phyloP scores from a whole-genome alignment of 2,329 filamentous ascomycete species.

The Cladophialophora carrionii region DNA sequence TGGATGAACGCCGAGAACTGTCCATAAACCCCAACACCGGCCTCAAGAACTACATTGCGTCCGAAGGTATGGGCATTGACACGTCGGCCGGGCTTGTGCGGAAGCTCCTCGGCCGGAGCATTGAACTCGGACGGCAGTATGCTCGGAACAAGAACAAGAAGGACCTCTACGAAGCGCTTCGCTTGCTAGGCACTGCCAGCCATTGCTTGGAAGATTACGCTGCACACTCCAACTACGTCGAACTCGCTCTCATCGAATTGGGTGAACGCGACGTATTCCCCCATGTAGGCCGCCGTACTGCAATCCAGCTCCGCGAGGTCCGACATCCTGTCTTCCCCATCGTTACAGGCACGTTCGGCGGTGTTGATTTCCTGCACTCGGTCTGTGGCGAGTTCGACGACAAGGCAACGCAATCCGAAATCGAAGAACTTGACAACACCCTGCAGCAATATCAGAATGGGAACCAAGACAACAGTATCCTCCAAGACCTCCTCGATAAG shows the following conservation, averaged over 20 bases:
- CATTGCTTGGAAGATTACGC: conserved; percentile 93
- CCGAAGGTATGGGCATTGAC: conserved; percentile 75
- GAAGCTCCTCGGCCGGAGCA: conserved; percentile 70
- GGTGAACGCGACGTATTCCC: conserved; percentile 82
- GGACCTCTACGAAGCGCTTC: conserved; percentile 85
- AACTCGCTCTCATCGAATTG: conserved; percentile 84
- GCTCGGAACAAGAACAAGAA: conserved; percentile 65
- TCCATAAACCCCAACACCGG: conserved; percentile 74
- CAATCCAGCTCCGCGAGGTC: conserved; percentile 69
- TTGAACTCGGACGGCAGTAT: conserved; percentile 79
- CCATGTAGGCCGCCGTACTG: conserved; percentile 77
- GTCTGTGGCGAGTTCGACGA: conserved; percentile 80
- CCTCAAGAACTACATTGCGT: conserved; percentile 93
- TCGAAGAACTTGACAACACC: conserved; percentile 84
- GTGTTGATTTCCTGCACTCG: conserved; percentile 90
- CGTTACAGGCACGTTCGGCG: conserved; percentile 90
- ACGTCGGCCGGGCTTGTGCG: conserved; percentile 79
- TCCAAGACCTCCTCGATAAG: conserved; percentile 78
- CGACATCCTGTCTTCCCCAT: conserved; percentile 72
- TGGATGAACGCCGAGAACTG: conserved; percentile 78
- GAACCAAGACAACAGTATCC: conserved; percentile 62
- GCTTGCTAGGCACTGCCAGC: conserved; percentile 81
- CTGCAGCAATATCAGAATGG: conserved; percentile 66
- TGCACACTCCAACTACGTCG: conserved; percentile 90
- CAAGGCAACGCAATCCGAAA: conserved; percentile 87